A percentile compares a stretch with the other conserved stretches of the same genome.
Conservation (phyloP, 306 rosid genomes). For the Citrullus mucosospermus region DNA sequence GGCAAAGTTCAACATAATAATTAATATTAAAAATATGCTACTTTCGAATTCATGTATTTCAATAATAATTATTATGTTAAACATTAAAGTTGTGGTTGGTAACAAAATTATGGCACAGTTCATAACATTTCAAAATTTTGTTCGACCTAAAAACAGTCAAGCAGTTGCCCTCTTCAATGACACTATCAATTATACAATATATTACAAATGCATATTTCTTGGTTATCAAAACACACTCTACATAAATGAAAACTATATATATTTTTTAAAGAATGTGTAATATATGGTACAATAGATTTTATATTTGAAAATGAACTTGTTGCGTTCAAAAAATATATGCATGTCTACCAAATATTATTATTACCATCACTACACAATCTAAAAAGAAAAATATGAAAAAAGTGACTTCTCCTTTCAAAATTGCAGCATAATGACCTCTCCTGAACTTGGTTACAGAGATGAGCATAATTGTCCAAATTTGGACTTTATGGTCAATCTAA, state of each 20-base stretch:
- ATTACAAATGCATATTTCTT: background rate
- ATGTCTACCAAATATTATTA: background rate
- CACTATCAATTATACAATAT: background rate
- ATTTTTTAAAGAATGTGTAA: background rate
- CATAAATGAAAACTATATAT: background rate
- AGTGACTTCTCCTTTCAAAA: background rate
- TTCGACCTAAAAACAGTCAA: background rate
- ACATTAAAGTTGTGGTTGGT: too few species aligned
- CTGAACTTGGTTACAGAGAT: background rate
- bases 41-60: too few species aligned
- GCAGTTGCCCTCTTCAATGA: background rate
- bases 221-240: background rate
- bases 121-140: background rate
- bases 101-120: background rate
- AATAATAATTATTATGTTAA: too few species aligned
- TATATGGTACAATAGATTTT: background rate
- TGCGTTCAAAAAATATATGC: background rate
- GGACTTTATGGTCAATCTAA: background rate
- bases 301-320: background rate
- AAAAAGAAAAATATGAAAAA: fast-evolving
- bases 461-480: background rate
- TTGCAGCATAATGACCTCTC: background rate
- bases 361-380: background rate
- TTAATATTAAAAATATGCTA: too few species aligned
- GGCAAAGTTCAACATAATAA: too few species aligned